Percentiles rank a stretch among this genome's conserved stretches.
phyloP scores from a whole-genome alignment of 2,329 filamentous ascomycete species.

The Dactylonectria estremocensis region DNA sequence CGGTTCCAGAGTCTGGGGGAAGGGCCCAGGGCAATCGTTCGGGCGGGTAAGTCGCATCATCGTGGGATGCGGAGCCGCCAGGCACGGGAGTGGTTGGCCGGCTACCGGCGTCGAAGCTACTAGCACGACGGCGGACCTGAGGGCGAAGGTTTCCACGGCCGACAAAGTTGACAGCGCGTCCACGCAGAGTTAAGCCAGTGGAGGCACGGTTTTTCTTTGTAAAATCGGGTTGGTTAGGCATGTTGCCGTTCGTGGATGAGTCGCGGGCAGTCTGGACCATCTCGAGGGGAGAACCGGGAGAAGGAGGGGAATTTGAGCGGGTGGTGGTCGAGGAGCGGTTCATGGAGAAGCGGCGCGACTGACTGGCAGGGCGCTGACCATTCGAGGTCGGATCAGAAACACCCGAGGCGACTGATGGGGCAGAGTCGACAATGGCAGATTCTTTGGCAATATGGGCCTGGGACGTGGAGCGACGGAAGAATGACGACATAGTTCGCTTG shows the following conservation, averaged over 20 bases:
- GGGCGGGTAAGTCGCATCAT: constrained; percentile 52
- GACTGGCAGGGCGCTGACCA: constrained; percentile 45
- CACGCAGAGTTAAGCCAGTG: constrained; percentile 66
- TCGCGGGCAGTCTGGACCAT: constrained; percentile 54
- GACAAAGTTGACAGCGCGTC: constrained; percentile 65
- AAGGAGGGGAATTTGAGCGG: constrained; percentile 66
- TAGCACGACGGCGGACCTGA: constrained; percentile 57
- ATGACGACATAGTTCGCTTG: constrained; percentile 65
- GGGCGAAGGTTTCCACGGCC: constrained; percentile 46
- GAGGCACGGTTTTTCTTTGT: constrained; percentile 66
- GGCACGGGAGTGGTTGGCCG: constrained; percentile 45
- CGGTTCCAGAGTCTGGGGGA: constrained; percentile 78
- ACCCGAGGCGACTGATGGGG: constrained; percentile 45
- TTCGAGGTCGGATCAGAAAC: constrained; percentile 49
- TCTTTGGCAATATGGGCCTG: constrained; percentile 48
- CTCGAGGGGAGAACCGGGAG: constrained; percentile 63
- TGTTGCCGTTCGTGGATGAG: constrained; percentile 44
- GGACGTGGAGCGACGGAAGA: constrained; percentile 63
- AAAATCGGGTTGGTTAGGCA: constrained; percentile 63
- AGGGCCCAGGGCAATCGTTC: constrained; percentile 70
- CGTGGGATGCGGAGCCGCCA: constrained; percentile 33
- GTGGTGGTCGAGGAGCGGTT: constrained; percentile 62
- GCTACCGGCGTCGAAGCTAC: constrained; percentile 63
- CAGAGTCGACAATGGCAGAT: constrained; percentile 43
- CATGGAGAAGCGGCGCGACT: constrained; percentile 62